These are phyloP conservation scores for Eucalyptus sp. DNA, from an alignment of 345 rosid genomes.

Conservation along the genomic window DNA sequence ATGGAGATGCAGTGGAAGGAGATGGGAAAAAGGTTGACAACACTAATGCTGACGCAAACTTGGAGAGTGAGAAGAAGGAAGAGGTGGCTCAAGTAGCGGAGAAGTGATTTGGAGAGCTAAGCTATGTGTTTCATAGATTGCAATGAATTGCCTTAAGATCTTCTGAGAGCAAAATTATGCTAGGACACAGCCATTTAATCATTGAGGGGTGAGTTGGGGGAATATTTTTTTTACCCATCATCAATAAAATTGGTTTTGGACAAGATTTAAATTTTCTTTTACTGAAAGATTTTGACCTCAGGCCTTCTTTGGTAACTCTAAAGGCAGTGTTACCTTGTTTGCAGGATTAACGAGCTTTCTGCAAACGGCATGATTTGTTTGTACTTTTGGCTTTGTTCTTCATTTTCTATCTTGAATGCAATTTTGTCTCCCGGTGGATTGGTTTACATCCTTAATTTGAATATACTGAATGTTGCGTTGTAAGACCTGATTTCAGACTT, in stretches of 20 bases:
- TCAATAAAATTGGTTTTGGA: background rate
- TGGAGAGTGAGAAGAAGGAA: conserved; percentile 8
- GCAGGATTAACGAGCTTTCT: background rate
- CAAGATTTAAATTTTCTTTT: background rate
- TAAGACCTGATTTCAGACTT: background rate
- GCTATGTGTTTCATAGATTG: background rate
- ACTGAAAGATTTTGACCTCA: background rate
- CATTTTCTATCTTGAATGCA: background rate
- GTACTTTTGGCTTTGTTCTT: background rate
- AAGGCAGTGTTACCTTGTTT: background rate
- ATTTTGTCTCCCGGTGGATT: background rate
- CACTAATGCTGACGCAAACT: background rate
- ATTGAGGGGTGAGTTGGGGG: background rate
- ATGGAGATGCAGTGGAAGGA: conserved; percentile 39
- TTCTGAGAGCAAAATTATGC: background rate
- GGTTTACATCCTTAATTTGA: background rate
- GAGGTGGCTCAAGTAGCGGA: conserved; percentile 1
- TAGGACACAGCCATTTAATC: background rate
- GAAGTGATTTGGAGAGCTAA: background rate
- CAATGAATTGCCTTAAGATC: background rate
- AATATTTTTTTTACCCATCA: background rate
- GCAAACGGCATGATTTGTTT: background rate
- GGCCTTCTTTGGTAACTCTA: background rate
- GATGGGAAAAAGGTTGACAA: conserved; percentile 21
- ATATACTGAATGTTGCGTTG: background rate